These are phyloP conservation scores for Drechslerella coelobrocha DNA, from an alignment of 2,329 filamentous ascomycete species.

Conservation along the genomic window DNA sequence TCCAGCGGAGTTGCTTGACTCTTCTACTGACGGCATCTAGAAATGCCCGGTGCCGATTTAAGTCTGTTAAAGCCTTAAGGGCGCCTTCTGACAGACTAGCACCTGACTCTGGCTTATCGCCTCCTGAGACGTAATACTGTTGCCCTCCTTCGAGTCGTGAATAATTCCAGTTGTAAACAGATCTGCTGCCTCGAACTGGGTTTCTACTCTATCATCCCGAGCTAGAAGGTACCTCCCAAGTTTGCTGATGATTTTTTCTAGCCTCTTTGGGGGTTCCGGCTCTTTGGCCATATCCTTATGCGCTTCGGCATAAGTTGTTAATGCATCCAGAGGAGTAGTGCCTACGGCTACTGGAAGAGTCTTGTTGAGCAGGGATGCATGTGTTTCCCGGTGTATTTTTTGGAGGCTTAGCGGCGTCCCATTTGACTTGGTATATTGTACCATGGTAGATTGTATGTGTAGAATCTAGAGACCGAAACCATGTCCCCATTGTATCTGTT, in stretches of 20 bases:
- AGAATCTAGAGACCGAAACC: slow-evolving; percentile 24
- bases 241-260: slow-evolving; percentile 55
- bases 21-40: slow-evolving; percentile 46
- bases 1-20: slow-evolving; percentile 56
- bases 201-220: slow-evolving; percentile 57
- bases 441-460: slow-evolving; percentile 57
- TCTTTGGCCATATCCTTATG: slow-evolving; percentile 44
- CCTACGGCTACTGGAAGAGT: slow-evolving; percentile 57
- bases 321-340: slow-evolving; percentile 59
- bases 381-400: slow-evolving; percentile 56
- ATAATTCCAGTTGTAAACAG: slow-evolving; percentile 57
- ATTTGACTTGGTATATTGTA: slow-evolving; percentile 58
- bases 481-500: slow-evolving; percentile 46
- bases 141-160: slow-evolving; percentile 53
- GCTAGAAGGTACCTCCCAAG: slow-evolving; percentile 55
- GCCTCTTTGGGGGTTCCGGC: slow-evolving; percentile 38
- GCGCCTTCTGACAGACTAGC: background rate
- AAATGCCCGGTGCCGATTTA: slow-evolving; percentile 48
- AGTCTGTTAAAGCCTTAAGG: background rate
- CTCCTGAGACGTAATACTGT: slow-evolving; percentile 54
- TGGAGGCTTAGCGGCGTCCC: slow-evolving; percentile 56
- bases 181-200: slow-evolving; percentile 56
- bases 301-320: slow-evolving; percentile 57
- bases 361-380: background rate
- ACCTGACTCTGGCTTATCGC: slow-evolving; percentile 33